Percentiles rank a stretch among this genome's conserved stretches.
Conservation (phyloP, 331 rosid species). For the Malus hybrid region DNA sequence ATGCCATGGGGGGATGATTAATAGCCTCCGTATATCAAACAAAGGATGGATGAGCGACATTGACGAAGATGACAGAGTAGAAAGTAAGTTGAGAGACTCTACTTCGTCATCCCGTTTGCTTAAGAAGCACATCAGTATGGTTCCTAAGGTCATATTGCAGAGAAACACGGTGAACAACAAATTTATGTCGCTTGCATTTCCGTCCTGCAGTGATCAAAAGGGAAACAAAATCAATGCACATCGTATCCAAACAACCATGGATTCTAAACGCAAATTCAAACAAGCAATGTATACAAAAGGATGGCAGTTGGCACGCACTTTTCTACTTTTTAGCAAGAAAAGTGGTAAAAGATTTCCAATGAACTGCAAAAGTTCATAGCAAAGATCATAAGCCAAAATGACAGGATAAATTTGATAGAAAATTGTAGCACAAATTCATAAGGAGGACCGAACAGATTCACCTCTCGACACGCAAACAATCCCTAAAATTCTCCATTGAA, state of each 20-base stretch:
- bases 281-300: not conserved
- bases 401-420: not conserved
- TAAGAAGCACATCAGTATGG: slow-evolving; percentile 67
- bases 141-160: slow-evolving; percentile 59
- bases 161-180: slow-evolving; percentile 71
- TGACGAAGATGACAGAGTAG: slow-evolving; percentile 42
- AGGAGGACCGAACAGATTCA: slow-evolving; percentile 17
- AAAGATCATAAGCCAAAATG: not conserved
- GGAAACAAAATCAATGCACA: slow-evolving; percentile 11
- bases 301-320: slow-evolving; percentile 27
- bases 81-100: slow-evolving; percentile 26
- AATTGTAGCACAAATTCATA: not conserved
- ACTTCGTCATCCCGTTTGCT: slow-evolving; percentile 35
- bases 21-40: slow-evolving; percentile 57
- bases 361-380: slow-evolving; percentile 40
- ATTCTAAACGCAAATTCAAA: not conserved
- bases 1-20: slow-evolving; percentile 78
- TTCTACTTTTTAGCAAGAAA: slow-evolving; percentile 51
- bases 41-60: slow-evolving; percentile 49
- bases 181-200: slow-evolving; percentile 52
- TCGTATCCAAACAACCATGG: not conserved
- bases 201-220: slow-evolving; percentile 44
- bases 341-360: slow-evolving; percentile 83
- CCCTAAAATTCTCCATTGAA: slow-evolving; percentile 95
- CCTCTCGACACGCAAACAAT: slow-evolving; percentile 74